phyloP scores from a whole-genome alignment of 768 basidiomycete species.

The Trichaptum fuscoviolaceum region DNA sequence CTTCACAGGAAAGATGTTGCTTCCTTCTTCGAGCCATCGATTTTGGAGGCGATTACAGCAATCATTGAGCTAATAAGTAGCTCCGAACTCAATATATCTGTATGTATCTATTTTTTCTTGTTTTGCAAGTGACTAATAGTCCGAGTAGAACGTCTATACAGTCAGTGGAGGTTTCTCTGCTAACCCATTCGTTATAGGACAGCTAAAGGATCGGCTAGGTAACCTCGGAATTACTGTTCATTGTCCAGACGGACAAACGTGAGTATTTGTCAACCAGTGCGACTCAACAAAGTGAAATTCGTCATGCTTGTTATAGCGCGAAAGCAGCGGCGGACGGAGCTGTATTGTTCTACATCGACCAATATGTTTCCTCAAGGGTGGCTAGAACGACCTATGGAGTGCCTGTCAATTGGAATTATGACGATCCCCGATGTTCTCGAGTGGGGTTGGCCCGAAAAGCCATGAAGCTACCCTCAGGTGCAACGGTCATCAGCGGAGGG shows the following conservation, averaged over 20 bases:
- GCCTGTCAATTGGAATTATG: not conserved
- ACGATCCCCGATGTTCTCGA: not conserved
- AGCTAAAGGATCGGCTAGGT: slow-evolving; percentile 35
- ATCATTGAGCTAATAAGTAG: slow-evolving; percentile 25
- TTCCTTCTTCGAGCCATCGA: slow-evolving; percentile 39
- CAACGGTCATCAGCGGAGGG: not conserved
- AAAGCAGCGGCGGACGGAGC: slow-evolving; percentile 53
- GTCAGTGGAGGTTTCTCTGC: slow-evolving; percentile 52
- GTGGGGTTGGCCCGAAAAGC: not conserved
- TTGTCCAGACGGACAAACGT: slow-evolving; percentile 52
- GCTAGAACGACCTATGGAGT: slow-evolving; percentile 45
- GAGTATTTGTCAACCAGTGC: slow-evolving; percentile 18
- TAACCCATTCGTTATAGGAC: slow-evolving; percentile 41
- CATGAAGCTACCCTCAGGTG: not conserved
- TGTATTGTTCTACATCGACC: slow-evolving; percentile 37
- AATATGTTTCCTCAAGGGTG: slow-evolving; percentile 43
- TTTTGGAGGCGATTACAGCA: slow-evolving; percentile 30
- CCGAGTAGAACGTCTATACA: slow-evolving; percentile 35
- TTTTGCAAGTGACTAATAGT: not conserved
- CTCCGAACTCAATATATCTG: slow-evolving; percentile 22
- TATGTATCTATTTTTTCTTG: slow-evolving; percentile 21
- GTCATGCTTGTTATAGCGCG: slow-evolving; percentile 22
- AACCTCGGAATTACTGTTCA: slow-evolving; percentile 37
- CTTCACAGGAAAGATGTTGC: slow-evolving; percentile 30
- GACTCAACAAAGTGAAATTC: not conserved